A percentile compares a stretch with the other conserved stretches of the same genome.
Conservation (phyloP, 345 rosid species). For the Orychophragmus violaceus region DNA sequence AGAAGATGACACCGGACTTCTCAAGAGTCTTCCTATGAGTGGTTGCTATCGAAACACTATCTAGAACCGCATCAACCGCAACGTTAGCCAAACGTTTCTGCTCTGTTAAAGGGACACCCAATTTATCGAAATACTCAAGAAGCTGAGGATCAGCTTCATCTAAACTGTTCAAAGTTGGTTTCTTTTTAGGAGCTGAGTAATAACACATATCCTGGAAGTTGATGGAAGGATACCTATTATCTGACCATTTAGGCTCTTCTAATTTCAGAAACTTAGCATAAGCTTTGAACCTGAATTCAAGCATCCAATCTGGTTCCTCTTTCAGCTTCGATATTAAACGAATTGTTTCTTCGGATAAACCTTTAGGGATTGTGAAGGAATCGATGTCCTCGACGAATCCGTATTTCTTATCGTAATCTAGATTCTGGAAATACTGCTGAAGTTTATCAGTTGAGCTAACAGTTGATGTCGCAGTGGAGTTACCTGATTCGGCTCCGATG, state of each 20-base stretch:
- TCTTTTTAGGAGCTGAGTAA: conserved; percentile 90
- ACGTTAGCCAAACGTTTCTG: not conserved
- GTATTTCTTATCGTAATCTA: conserved; percentile 61
- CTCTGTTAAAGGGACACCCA: not conserved
- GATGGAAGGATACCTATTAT: conserved; percentile 60
- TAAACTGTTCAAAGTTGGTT: conserved; percentile 66
- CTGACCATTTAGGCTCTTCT: conserved; percentile 86
- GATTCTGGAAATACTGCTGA: conserved; percentile 56
- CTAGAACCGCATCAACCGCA: conserved; percentile 41
- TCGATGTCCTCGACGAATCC: conserved; percentile 77
- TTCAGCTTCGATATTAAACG: conserved; percentile 58
- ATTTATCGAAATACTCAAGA: conserved; percentile 36
- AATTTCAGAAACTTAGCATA: conserved; percentile 62
- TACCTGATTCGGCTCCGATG: conserved; percentile 45
- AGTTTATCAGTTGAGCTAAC: conserved; percentile 56
- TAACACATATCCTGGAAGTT: conserved; percentile 83
- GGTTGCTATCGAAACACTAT: conserved; percentile 88
- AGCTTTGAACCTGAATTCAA: conserved; percentile 45
- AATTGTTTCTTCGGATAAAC: conserved; percentile 66
- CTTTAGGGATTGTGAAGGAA: conserved; percentile 75
- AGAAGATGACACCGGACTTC: not conserved
- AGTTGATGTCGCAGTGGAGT: not conserved
- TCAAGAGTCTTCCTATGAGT: conserved; percentile 70
- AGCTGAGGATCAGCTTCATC: conserved; percentile 94
- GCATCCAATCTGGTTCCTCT: conserved; percentile 39